Evolutionary conservation across 805 yeast species (phyloP).

Genomic region (Ogataea polymorpha): DNA sequence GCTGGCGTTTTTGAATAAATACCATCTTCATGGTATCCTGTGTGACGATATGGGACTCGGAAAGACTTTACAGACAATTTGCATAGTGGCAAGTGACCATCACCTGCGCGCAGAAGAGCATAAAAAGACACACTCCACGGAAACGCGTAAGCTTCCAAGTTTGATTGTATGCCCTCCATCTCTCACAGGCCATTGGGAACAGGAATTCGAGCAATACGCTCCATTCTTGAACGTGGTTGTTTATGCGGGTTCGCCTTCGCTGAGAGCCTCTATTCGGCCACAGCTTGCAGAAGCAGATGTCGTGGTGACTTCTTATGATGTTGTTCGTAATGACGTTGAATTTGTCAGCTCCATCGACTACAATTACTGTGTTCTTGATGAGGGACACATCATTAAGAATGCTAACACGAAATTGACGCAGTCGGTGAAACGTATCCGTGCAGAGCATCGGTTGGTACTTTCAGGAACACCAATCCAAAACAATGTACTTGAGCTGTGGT

Average conservation of each 20-base stretch:
- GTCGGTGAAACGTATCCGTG: conserved; percentile 76
- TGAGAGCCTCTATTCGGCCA: conserved; percentile 54
- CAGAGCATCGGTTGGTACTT: conserved; percentile 85
- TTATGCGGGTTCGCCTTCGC: conserved; percentile 90
- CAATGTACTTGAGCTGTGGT: conserved; percentile 95
- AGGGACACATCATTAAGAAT: conserved; percentile 96
- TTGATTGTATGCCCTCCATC: conserved; percentile 95
- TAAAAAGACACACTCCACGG: conserved; percentile 55
- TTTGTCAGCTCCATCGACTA: conserved; percentile 58
- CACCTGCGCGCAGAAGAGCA: conserved; percentile 74
- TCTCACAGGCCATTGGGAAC: conserved; percentile 98
- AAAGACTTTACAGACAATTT: conserved; percentile 93
- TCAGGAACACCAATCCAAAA: conserved; percentile 99
- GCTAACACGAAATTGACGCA: conserved; percentile 83
- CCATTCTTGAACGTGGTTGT: conserved; percentile 80
- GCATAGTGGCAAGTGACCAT: conserved; percentile 96
- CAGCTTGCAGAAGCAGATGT: conserved; percentile 65
- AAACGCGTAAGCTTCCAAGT: conserved; percentile 75
- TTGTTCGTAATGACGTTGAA: conserved; percentile 86
- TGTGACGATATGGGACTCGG: conserved; percentile 99
- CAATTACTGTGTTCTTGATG: conserved; percentile 94
- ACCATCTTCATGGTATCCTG: conserved; percentile 92
- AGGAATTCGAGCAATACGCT: conserved; percentile 84
- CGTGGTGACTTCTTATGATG: conserved; percentile 93
- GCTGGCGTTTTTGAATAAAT: conserved; percentile 92